Percentiles rank a stretch among this genome's conserved stretches.
These are phyloP conservation scores for Leccinum obscurum DNA, from an alignment of 768 basidiomycete genomes.

Conservation along the genomic window DNA sequence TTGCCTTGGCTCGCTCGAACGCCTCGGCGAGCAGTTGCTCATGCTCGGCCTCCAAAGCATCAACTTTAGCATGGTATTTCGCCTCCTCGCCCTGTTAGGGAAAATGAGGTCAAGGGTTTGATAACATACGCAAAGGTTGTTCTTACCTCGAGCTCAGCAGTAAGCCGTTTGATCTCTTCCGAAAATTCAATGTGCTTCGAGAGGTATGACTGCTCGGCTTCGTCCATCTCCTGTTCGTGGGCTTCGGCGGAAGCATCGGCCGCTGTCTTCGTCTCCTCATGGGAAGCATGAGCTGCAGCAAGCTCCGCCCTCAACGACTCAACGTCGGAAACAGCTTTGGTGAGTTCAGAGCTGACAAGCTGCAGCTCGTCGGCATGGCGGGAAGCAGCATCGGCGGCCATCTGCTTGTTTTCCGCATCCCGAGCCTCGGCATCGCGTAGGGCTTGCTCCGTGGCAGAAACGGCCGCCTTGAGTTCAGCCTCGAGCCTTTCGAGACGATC, in stretches of 20 bases:
- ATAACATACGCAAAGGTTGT: not conserved
- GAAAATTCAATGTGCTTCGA: slow-evolving; percentile 52
- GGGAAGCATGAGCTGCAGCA: slow-evolving; percentile 41
- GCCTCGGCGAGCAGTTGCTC: slow-evolving; percentile 61
- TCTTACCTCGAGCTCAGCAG: slow-evolving; percentile 64
- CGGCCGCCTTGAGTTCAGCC: slow-evolving; percentile 50
- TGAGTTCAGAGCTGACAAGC: slow-evolving; percentile 44
- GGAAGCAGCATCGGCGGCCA: slow-evolving; percentile 41
- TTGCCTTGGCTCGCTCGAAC: slow-evolving; percentile 77
- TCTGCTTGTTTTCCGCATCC: slow-evolving; percentile 44
- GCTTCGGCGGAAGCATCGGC: slow-evolving; percentile 46
- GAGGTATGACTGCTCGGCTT: slow-evolving; percentile 50
- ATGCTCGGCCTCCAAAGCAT: slow-evolving; percentile 65
- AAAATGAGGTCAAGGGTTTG: not conserved
- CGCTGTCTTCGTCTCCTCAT: slow-evolving; percentile 49
- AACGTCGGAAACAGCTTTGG: slow-evolving; percentile 43
- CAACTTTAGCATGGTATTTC: slow-evolving; percentile 65
- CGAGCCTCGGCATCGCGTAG: slow-evolving; percentile 47
- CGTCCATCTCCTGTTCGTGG: slow-evolving; percentile 49
- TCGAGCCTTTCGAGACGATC: slow-evolving; percentile 52
- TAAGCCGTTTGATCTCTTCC: slow-evolving; percentile 56
- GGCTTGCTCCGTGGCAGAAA: slow-evolving; percentile 48
- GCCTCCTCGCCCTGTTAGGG: slow-evolving; percentile 61
- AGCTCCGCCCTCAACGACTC: slow-evolving; percentile 50
- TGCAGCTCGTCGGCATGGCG: slow-evolving; percentile 50